A percentile compares a stretch with the other conserved stretches of the same genome.
These are phyloP conservation scores for Aeminium ludgeri DNA, from an alignment of 495 filamentous ascomycete species.

Conservation along the genomic window DNA sequence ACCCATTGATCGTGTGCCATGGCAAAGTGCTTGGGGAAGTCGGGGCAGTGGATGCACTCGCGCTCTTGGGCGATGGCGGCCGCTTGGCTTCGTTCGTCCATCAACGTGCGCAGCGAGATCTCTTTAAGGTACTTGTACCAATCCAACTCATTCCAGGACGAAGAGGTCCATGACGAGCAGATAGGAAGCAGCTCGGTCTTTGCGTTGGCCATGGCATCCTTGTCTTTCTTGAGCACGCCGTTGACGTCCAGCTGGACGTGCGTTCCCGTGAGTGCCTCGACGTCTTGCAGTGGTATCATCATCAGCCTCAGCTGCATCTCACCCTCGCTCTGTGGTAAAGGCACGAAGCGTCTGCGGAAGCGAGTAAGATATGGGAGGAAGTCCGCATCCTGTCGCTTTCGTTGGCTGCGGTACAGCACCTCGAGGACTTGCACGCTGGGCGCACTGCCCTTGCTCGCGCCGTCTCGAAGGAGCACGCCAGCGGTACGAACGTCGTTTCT, in stretches of 20 bases:
- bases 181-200: constrained; percentile 46
- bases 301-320: constrained; percentile 47
- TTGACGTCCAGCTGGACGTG: constrained; percentile 25
- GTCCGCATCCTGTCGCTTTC: constrained; percentile 55
- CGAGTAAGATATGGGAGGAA: constrained; percentile 58
- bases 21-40: constrained; percentile 77
- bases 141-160: constrained; percentile 75
- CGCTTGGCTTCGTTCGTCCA: constrained; percentile 48
- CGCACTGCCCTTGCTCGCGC: constrained; percentile 38
- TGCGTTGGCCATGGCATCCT: constrained; percentile 29
- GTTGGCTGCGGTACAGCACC: constrained; percentile 39
- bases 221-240: constrained; percentile 16
- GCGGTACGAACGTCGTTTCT: constrained; percentile 63
- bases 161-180: constrained; percentile 49
- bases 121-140: constrained; percentile 56
- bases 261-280: constrained; percentile 68
- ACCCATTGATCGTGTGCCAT: constrained; percentile 93
- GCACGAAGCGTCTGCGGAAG: constrained; percentile 43
- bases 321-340: constrained; percentile 32
- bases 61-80: constrained; percentile 37
- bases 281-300: constrained; percentile 50
- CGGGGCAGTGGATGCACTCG: constrained; percentile 45
- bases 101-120: constrained; percentile 53
- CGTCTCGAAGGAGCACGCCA: constrained; percentile 65
- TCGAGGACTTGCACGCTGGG: constrained; percentile 64